Evolutionary conservation across 106 monocot species (phyloP).

Genomic region (Cymbidium sinense): DNA sequence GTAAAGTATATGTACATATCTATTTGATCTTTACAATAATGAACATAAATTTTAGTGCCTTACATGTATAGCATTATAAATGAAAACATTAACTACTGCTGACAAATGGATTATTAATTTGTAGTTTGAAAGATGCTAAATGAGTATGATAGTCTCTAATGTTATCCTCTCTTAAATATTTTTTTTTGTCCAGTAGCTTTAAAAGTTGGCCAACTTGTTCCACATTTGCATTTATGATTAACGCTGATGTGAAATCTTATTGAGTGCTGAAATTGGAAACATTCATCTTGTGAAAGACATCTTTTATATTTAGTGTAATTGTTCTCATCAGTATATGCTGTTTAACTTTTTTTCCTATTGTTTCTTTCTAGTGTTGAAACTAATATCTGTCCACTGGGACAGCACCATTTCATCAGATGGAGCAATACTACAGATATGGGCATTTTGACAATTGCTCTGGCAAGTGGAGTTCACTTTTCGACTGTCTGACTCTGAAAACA

Average conservation of each 20-base stretch:
- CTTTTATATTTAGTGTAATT: background rate
- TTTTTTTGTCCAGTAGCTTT: background rate
- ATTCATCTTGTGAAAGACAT: background rate
- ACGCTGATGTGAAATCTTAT: background rate
- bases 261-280: background rate
- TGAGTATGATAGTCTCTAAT: background rate
- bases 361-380: background rate
- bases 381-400: slow-evolving; percentile 7
- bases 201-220: background rate
- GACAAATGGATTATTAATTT: too few relatives aligned
- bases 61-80: too few relatives aligned
- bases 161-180: background rate
- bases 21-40: too few relatives aligned
- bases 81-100: too few relatives aligned
- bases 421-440: slow-evolving; percentile 85
- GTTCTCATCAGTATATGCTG: too few relatives aligned
- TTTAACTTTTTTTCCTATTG: too few relatives aligned
- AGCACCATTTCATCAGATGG: slow-evolving; percentile 96
- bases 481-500: slow-evolving; percentile 84
- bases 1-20: too few relatives aligned
- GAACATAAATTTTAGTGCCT: too few relatives aligned
- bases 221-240: background rate
- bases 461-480: slow-evolving; percentile 75
- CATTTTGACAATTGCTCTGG: slow-evolving; percentile 77
- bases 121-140: too few relatives aligned